Base-by-base conservation (phyloP, 148 eudicot genomes). In the Tetragonia tetragonoides region DNA sequence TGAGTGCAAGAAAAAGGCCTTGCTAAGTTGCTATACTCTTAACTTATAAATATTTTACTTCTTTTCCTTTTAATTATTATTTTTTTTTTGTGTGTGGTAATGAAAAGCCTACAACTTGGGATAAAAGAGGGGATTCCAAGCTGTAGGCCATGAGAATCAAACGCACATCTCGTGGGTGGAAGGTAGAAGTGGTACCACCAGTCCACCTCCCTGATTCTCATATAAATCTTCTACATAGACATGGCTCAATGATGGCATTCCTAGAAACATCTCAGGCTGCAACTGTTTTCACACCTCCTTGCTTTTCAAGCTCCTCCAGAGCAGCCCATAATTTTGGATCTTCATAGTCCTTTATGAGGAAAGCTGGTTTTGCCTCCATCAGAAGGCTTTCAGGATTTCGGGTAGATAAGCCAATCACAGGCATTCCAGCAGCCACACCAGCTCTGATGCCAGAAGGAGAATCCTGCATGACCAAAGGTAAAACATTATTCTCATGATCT, bases 401-500 rank as follows among this genome's bases (percentile, higher is more conserved):
- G 46, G 92, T 90, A 40, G 85, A 76, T 76, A 95, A 79, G 40
- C 97, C 99, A 59, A 95, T 84, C 38, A 95, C 97, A 4, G 97
- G 99, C 90, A 92, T 90, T 75, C 97, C 97, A 57, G 99, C 97
- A 18, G 93, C 97, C n/a, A 93, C 94, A 16, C 99, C 99, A 47
- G 99, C 99, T 85, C 81, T 91, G 74, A 91, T 95, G 72, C 99
- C 97, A 41, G 99, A 95, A 49, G 85, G 89, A 46, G 97, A 95
- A 82, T 95, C 99, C 99, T 92, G 68, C 40, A 61, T 68, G 38
- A 38, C 76, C 64, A 46, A n/a, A 64, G 56, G 69, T 46, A 61
- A 41, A 68, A 12, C 21, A 40, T 73, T 14, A 67, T 72, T 67
- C 6, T 53, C 7, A 44, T 20, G 20, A 18, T 40, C 23, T 18